Percentiles rank a stretch among this genome's conserved stretches.
Evolutionary conservation across 352 stramenopile genomes (phyloP).

Genomic region (Stephanocyclus meneghinianus): DNA sequence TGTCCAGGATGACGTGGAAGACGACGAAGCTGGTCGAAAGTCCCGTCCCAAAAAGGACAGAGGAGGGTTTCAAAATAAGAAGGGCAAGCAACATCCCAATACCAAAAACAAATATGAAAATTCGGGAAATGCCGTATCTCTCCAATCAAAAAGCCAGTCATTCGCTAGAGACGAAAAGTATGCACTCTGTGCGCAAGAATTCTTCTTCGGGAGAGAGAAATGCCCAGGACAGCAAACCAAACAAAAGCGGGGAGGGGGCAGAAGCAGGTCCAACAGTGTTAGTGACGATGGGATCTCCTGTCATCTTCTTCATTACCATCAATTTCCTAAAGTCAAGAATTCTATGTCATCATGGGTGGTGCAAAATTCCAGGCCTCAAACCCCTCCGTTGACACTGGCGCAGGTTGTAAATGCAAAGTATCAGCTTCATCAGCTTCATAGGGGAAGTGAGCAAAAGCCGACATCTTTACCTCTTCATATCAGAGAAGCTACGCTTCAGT

Average conservation of each 20-base stretch:
- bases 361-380: neutral
- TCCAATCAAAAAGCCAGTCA: neutral
- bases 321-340: constrained; percentile 36
- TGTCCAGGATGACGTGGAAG: neutral
- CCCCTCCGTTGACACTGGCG: constrained; percentile 33
- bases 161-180: neutral
- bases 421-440: constrained; percentile 10
- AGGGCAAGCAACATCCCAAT: constrained; percentile 44
- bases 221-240: constrained; percentile 9
- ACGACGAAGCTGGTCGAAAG: neutral
- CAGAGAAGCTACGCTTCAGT: constrained; percentile 27
- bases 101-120: constrained; percentile 28
- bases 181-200: constrained; percentile 35
- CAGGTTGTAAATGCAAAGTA: constrained; percentile 43
- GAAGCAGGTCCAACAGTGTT: constrained; percentile 16
- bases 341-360: neutral
- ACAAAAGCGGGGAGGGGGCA: constrained; percentile 9
- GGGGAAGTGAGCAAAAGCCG: neutral
- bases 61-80: constrained; percentile 25
- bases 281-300: constrained; percentile 18
- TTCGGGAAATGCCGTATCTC: neutral
- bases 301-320: constrained; percentile 38
- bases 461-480: constrained; percentile 20
- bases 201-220: constrained; percentile 43
- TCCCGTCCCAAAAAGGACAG: constrained; percentile 11